phyloP scores from a whole-genome alignment of 192 early-diverging fungal genomes.

The Entrophospora sp. region DNA sequence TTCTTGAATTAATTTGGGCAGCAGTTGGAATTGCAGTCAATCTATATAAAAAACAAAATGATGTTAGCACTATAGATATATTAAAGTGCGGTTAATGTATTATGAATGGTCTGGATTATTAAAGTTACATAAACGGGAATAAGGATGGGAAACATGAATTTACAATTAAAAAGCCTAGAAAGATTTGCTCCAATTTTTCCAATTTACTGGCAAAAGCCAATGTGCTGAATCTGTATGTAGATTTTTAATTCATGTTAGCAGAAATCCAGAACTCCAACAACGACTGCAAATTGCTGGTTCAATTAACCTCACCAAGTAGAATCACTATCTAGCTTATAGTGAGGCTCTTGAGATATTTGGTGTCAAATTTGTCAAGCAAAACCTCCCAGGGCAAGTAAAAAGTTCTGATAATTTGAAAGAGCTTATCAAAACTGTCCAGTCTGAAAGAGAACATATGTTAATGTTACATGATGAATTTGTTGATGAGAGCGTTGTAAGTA shows the following conservation, averaged over 20 bases:
- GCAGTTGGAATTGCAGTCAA: neutral
- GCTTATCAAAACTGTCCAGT: neutral
- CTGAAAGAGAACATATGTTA: neutral
- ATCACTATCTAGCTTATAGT: slow-evolving; percentile 1
- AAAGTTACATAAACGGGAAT: neutral
- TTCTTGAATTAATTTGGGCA: slow-evolving; percentile 5
- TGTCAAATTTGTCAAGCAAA: slow-evolving; percentile 1
- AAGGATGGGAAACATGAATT: neutral
- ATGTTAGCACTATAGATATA: neutral
- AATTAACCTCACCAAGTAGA: neutral
- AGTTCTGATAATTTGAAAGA: neutral
- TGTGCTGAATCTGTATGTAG: neutral
- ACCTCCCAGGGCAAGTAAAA: neutral
- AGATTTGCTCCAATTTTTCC: neutral
- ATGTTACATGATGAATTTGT: neutral
- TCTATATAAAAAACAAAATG: neutral
- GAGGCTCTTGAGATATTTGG: neutral
- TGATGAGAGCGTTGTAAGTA: neutral
- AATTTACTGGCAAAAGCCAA: neutral
- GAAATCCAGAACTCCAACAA: neutral
- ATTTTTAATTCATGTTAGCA: neutral
- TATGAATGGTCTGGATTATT: neutral
- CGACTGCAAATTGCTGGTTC: neutral
- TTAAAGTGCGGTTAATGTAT: neutral
- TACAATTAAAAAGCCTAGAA: neutral